Base-by-base conservation (phyloP, 768 basidiomycete genomes). In the Lentinula raphanica region DNA sequence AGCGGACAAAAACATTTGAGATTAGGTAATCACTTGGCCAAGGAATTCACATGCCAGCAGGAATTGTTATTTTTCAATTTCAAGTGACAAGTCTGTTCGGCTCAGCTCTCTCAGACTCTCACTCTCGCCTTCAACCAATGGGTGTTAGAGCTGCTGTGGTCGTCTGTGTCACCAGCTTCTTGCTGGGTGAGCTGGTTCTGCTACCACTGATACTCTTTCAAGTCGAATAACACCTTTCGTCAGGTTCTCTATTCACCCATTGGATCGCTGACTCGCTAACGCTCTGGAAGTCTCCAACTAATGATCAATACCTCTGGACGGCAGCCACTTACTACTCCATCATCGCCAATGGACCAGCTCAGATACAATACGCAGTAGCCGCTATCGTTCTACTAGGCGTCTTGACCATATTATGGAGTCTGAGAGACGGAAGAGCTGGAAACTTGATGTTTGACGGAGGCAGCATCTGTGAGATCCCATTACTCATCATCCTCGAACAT, bases 221-320 rank as follows among this genome's bases (percentile, higher is more conserved):
- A n/a, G 6, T 21, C 29, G 46, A 60, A 35, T 19, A 31, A 19
- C 17, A 17, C 9, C 36, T 21, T 55, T 62, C 54, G 27, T 46
- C 69, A 92, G 91, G 92, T 51, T 75, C 87, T 46, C 77, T 94
- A 4, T 92, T 92, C 68, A 92, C 90, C 35, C 88, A 94, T 68
- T 94, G 92, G 92, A 92, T 91, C 61, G 92, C 92, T n/a, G 92
- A 94, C 76, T 92, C 90, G 1, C 75, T 92, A 53, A 94, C 92
- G 32, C 78, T 94, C 39, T 94, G 92, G 92, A 92, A 90, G 74
- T 84, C 88, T 12, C 90, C 92, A 42, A 79, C 87, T 64, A 92
- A 88, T n/a, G 90, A 94, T 64, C 84, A 85, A 61, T 83, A 88
- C 63, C 78, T 94, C 12, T 91, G 89, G 87, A 87, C 84, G 7